Conservation (phyloP, 2,329 filamentous ascomycete species). For the Ceratocystis huliohia region DNA sequence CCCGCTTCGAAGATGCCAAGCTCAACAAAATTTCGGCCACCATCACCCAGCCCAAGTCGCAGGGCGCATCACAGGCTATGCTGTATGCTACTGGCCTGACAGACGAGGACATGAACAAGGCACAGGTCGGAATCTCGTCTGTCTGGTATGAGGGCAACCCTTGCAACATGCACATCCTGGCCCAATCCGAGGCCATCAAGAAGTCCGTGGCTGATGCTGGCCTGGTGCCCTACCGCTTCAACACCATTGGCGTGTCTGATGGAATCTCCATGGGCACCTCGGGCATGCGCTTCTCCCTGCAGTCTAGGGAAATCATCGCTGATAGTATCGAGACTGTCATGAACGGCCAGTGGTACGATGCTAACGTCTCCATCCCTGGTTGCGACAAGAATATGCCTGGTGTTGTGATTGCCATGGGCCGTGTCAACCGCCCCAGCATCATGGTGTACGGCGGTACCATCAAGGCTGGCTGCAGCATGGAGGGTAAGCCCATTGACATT, state of each 20-base stretch:
- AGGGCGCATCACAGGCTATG: conserved; percentile 98
- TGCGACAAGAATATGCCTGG: conserved; percentile 99
- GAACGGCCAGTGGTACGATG: conserved; percentile 98
- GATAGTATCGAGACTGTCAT: conserved; percentile 99
- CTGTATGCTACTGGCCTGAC: conserved; percentile 85
- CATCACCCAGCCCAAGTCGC: conserved; percentile 95
- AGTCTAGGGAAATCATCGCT: conserved; percentile 91
- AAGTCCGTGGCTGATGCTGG: conserved; percentile 54
- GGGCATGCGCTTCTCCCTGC: conserved; percentile 90
- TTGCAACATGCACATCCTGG: conserved; percentile 97
- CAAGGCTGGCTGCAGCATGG: conserved; percentile 70
- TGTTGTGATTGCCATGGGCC: conserved; percentile 83
- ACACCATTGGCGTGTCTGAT: conserved; percentile 95
- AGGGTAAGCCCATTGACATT: conserved; percentile 73
- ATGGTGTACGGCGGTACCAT: conserved; percentile 98
- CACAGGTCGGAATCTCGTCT: conserved; percentile 93
- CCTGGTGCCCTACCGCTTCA: conserved; percentile 91
- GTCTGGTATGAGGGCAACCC: conserved; percentile 98
- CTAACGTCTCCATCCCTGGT: conserved; percentile 88
- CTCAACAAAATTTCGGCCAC: conserved; percentile 74
- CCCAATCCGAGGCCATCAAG: conserved; percentile 65
- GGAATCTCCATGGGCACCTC: conserved; percentile 97
- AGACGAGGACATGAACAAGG: conserved; percentile 84
- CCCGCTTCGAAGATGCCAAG: conserved; percentile 32
- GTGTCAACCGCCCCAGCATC: conserved; percentile 82